A percentile compares a stretch with the other conserved stretches of the same genome.
Evolutionary conservation across 306 rosid species (phyloP).

Genomic region (Myrica gale): DNA sequence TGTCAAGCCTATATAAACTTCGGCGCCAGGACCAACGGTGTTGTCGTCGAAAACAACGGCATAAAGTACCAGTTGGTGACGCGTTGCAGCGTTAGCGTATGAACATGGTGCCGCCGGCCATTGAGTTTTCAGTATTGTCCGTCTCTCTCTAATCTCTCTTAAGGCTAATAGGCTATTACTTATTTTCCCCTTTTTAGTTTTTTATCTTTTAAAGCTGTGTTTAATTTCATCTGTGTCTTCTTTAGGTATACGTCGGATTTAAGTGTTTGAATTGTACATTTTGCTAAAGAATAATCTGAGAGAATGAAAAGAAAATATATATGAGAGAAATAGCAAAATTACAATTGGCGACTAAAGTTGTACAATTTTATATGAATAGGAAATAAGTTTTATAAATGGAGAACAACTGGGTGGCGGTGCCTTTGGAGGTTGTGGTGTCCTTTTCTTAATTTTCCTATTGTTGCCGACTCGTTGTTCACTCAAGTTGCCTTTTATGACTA

Average conservation of each 20-base stretch:
- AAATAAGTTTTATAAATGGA: conserved; percentile 14
- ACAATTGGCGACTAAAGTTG: conserved; percentile 11
- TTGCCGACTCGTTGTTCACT: conserved; percentile 20
- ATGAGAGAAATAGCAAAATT: conserved; percentile 37
- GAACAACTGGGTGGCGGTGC: conserved; percentile 14
- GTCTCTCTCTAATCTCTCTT: background rate
- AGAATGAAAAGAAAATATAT: background rate
- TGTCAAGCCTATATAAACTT: conserved; percentile 67
- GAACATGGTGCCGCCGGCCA: conserved; percentile 18
- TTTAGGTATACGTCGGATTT: conserved; percentile 3
- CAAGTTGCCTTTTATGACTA: background rate
- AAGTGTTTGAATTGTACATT: conserved; percentile 40
- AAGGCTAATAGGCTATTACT: background rate
- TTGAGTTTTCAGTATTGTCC: background rate
- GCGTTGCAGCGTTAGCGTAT: conserved; percentile 67
- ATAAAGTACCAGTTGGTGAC: conserved; percentile 69
- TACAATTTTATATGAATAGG: background rate
- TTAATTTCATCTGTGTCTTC: conserved; percentile 5
- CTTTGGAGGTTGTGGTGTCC: conserved; percentile 30
- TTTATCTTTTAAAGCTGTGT: background rate
- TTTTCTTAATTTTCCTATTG: conserved; percentile 29
- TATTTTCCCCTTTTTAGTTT: conserved; percentile 1
- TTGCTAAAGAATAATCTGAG: conserved; percentile 45
- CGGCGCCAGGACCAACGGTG: conserved; percentile 36
- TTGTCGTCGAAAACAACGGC: conserved; percentile 49